Percentiles rank a stretch among this genome's conserved stretches.
These are phyloP conservation scores for Zostera marina DNA, from an alignment of 116 monocot species.

Conservation along the genomic window DNA sequence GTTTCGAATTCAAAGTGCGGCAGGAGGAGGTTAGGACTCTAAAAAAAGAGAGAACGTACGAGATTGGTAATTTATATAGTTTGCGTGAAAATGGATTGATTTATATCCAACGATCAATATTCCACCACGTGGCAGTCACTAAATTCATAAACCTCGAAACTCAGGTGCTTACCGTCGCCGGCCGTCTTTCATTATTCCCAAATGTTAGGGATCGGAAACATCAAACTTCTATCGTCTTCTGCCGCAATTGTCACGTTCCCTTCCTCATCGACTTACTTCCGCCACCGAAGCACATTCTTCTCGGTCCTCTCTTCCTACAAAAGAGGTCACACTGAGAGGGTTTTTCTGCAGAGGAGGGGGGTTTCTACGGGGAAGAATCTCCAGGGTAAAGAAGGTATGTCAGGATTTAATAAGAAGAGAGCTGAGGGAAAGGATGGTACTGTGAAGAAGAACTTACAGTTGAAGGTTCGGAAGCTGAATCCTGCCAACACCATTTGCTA, in stretches of 20 bases:
- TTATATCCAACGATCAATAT: too few relatives aligned
- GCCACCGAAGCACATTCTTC: neutral
- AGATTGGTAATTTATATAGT: neutral
- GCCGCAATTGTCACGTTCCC: conserved; percentile 2
- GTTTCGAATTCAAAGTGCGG: conserved; percentile 1
- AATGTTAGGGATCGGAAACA: neutral
- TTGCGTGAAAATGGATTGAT: too few relatives aligned
- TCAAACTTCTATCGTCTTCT: conserved; percentile 8
- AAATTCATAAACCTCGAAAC: too few relatives aligned
- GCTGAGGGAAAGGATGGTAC: conserved; percentile 57
- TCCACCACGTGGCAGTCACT: too few relatives aligned
- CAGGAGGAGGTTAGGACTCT: too few relatives aligned
- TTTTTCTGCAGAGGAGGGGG: conserved; percentile 19
- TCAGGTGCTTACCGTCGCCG: too few relatives aligned
- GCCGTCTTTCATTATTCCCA: neutral
- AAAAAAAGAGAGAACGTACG: too few relatives aligned
- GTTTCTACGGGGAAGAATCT: conserved; percentile 6
- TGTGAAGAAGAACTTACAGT: conserved; percentile 34
- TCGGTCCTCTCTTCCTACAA: conserved; percentile 4
- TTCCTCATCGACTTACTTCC: neutral
- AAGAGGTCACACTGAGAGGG: neutral
- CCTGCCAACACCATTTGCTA: conserved; percentile 72
- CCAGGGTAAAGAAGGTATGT: conserved; percentile 13
- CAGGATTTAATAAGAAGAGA: conserved; percentile 53
- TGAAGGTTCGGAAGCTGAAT: conserved; percentile 64